Percentiles rank a stretch among this genome's conserved stretches.
Conservation (phyloP, 257 asterid genomes). For the Oldenlandia corymbosa region DNA sequence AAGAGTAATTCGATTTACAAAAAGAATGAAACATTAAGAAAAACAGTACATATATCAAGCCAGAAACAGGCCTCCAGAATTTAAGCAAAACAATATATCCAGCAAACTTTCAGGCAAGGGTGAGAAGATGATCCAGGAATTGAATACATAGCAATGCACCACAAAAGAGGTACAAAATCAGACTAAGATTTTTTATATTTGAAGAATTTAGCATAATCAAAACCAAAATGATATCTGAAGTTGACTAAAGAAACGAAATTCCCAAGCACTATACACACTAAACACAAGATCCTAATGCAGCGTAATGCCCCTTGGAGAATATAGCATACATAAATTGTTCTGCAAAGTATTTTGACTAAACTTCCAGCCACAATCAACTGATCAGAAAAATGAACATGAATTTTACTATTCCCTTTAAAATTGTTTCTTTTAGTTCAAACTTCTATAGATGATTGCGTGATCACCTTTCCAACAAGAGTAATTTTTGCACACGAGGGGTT, state of each 20-base stretch:
- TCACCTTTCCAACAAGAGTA: conserved; percentile 77
- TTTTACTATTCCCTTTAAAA: no score
- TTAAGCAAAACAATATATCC: no score
- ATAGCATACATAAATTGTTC: not conserved
- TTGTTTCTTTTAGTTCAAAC: not conserved
- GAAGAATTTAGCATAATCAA: not conserved
- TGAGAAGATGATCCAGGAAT: not conserved
- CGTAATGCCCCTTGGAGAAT: not conserved
- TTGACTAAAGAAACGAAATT: no score
- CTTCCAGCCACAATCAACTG: not conserved
- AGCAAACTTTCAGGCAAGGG: conserved; percentile 1
- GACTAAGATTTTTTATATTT: not conserved
- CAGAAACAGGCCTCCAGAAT: no score
- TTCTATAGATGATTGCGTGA: conserved; percentile 3
- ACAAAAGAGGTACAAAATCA: not conserved
- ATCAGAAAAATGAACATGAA: not conserved
- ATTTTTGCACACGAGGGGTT: conserved; percentile 75
- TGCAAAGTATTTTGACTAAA: no score
- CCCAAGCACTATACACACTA: not conserved
- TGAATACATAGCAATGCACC: not conserved
- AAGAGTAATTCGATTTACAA: not conserved
- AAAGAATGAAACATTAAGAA: no score
- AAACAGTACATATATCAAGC: no score
- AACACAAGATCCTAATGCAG: not conserved
- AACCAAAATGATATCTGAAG: no score